These are phyloP conservation scores for Cyclotella sp. DNA, from an alignment of 108 stramenopile genomes.

Conservation along the genomic window DNA sequence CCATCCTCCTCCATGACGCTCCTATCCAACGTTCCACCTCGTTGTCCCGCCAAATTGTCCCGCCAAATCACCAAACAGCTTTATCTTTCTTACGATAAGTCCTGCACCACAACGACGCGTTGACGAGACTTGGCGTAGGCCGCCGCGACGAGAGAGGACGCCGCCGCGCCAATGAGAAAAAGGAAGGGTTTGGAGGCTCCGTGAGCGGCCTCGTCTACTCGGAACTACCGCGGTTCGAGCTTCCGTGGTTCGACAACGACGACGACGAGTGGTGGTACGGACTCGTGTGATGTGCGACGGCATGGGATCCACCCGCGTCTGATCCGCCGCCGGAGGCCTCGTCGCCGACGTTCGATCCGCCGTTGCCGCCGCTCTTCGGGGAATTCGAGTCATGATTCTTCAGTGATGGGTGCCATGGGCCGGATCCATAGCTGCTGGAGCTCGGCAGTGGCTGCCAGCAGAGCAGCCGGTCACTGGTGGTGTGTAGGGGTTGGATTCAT, in stretches of 20 bases:
- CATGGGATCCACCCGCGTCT: background rate
- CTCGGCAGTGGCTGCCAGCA: too few species aligned
- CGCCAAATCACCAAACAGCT: constrained; percentile 11
- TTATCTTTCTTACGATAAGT: background rate
- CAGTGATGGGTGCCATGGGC: too few species aligned
- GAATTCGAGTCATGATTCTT: background rate
- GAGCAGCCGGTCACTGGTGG: too few species aligned
- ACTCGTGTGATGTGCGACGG: background rate
- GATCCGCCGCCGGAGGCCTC: background rate
- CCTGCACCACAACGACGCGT: background rate
- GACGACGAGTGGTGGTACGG: background rate
- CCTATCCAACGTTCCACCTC: background rate
- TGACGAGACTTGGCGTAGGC: constrained; percentile 4
- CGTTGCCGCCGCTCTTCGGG: too few species aligned
- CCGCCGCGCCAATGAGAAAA: background rate
- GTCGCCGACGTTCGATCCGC: background rate
- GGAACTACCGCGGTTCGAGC: background rate
- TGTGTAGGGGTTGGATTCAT: too few species aligned
- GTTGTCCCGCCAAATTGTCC: too few species aligned
- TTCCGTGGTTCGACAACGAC: too few species aligned
- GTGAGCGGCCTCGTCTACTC: background rate
- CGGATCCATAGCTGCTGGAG: too few species aligned
- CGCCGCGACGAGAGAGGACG: background rate
- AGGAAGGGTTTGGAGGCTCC: background rate
- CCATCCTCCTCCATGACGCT: background rate